phyloP scores from a whole-genome alignment of 768 basidiomycete genomes.

The Cyathus striatus region DNA sequence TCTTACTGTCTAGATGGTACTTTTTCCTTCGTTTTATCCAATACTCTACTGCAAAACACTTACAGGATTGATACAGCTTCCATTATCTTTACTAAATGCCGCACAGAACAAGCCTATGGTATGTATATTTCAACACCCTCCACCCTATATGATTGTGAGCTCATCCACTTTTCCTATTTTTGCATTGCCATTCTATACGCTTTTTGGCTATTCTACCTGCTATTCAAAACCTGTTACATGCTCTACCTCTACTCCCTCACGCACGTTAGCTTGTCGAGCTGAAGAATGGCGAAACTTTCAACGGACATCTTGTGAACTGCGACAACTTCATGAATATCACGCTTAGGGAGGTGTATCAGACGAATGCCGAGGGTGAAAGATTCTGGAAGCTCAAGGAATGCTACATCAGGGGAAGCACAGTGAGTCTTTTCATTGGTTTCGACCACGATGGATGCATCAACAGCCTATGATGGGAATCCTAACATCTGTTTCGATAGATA shows the following conservation, averaged over 20 bases:
- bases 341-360: slow-evolving; percentile 95
- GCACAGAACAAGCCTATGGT: slow-evolving; percentile 99
- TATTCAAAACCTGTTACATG: no score
- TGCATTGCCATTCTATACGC: no score
- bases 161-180: slow-evolving; percentile 1
- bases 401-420: slow-evolving; percentile 93
- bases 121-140: slow-evolving; percentile 9
- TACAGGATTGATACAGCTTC: slow-evolving; percentile 62
- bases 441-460: slow-evolving; percentile 1
- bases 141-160: background rate
- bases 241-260: no score
- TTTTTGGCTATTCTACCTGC: no score
- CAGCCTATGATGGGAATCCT: background rate
- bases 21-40: no score
- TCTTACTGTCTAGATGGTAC: no score
- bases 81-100: slow-evolving; percentile 91
- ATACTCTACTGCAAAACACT: no score
- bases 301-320: slow-evolving; percentile 97
- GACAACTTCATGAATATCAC: slow-evolving; percentile 99
- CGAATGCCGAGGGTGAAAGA: slow-evolving; percentile 85
- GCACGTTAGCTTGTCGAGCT: slow-evolving; percentile 77
- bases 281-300: slow-evolving; percentile 98
- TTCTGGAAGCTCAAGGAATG: slow-evolving; percentile 99
- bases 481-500: slow-evolving; percentile 42
- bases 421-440: slow-evolving; percentile 32